A percentile compares a stretch with the other conserved stretches of the same genome.
Conservation (phyloP, 2,329 filamentous ascomycete genomes). For the Claviceps capensis region DNA sequence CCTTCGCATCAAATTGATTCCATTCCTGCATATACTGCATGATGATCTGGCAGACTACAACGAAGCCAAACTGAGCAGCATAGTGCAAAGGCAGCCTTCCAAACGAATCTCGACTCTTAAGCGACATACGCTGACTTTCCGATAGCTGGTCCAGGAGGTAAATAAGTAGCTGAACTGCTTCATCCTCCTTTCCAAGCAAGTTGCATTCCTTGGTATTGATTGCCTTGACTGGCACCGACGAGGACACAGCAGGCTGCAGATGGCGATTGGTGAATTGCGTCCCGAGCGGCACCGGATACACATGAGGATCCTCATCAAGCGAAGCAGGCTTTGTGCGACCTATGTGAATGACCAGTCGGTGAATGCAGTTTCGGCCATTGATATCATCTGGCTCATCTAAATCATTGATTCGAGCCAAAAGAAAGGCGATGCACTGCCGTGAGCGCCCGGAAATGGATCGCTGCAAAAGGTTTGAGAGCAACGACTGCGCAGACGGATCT, state of each 20-base stretch:
- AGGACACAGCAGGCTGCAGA: slow-evolving; percentile 64
- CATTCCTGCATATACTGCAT: slow-evolving; percentile 83
- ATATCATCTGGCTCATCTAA: slow-evolving; percentile 85
- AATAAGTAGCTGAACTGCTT: slow-evolving; percentile 55
- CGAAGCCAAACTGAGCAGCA: slow-evolving; percentile 86
- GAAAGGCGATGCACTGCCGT: slow-evolving; percentile 53
- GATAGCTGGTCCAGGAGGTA: slow-evolving; percentile 55
- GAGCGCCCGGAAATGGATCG: slow-evolving; percentile 59
- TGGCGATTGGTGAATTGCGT: slow-evolving; percentile 53
- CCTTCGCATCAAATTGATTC: slow-evolving; percentile 70
- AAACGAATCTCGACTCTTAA: slow-evolving; percentile 60
- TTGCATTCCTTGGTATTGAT: slow-evolving; percentile 55
- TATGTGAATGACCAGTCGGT: slow-evolving; percentile 84
- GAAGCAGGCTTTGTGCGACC: slow-evolving; percentile 52
- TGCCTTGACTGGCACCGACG: slow-evolving; percentile 43
- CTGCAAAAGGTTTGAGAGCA: slow-evolving; percentile 73
- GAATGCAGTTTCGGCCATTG: slow-evolving; percentile 85
- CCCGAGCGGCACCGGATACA: slow-evolving; percentile 34
- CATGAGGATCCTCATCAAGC: slow-evolving; percentile 39
- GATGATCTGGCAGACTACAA: slow-evolving; percentile 75
- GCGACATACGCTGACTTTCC: slow-evolving; percentile 50
- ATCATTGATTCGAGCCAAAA: slow-evolving; percentile 54
- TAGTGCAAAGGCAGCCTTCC: slow-evolving; percentile 84
- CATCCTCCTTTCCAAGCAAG: slow-evolving; percentile 54
- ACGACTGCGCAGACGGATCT: slow-evolving; percentile 36